These are phyloP conservation scores for Annulohypoxylon truncatum DNA, from an alignment of 2,329 filamentous ascomycete genomes.

Conservation along the genomic window DNA sequence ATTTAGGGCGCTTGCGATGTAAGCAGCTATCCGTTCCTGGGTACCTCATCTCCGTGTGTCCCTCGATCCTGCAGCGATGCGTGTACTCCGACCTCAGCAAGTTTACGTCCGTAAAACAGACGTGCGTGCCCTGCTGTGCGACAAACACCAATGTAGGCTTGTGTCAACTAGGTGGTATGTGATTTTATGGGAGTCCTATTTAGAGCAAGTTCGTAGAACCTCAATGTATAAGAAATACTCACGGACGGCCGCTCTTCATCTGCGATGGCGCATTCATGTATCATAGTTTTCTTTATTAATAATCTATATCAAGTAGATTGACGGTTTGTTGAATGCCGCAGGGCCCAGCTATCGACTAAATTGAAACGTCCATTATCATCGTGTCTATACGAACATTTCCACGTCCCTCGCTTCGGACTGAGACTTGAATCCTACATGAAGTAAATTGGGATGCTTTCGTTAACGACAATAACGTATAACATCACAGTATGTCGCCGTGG, in stretches of 20 bases:
- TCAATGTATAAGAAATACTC: neutral
- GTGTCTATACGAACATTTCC: neutral
- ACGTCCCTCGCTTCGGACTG: slow-evolving; percentile 5
- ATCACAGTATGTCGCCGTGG: slow-evolving; percentile 35
- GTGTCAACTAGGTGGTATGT: slow-evolving; percentile 21
- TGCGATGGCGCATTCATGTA: neutral
- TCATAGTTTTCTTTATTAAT: neutral
- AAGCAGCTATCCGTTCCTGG: slow-evolving; percentile 48
- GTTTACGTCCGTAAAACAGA: slow-evolving; percentile 50
- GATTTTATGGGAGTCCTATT: slow-evolving; percentile 7
- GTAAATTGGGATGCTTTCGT: slow-evolving; percentile 8
- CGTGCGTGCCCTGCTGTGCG: slow-evolving; percentile 41
- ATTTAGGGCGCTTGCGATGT: slow-evolving; percentile 40
- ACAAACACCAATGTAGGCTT: slow-evolving; percentile 38
- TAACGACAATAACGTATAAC: slow-evolving; percentile 18
- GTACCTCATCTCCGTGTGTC: slow-evolving; percentile 52
- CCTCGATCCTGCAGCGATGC: slow-evolving; percentile 52
- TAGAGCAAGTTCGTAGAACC: slow-evolving; percentile 16
- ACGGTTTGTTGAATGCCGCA: neutral
- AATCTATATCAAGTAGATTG: neutral
- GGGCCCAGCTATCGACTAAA: neutral
- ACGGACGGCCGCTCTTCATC: neutral
- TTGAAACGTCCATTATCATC: neutral
- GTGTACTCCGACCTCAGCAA: slow-evolving; percentile 46
- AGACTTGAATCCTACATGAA: neutral